Conservation (phyloP, 2,329 filamentous ascomycete species). For the Pseudogymnoascus pannorum region DNA sequence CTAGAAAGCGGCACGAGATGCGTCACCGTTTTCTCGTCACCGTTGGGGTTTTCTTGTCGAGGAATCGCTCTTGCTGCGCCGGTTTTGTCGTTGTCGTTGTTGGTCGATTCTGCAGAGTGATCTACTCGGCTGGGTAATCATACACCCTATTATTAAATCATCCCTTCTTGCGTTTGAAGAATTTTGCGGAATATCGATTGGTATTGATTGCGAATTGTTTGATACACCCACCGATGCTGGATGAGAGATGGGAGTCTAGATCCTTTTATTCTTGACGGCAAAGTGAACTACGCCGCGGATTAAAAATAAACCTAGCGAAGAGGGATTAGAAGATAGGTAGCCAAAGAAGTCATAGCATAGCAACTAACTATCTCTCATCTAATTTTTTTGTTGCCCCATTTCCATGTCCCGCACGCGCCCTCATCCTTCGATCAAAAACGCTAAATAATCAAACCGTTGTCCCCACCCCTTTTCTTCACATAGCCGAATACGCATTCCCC, state of each 20-base stretch:
- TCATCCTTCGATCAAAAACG: background rate
- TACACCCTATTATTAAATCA: no score
- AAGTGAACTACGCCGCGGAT: no score
- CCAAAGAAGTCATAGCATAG: background rate
- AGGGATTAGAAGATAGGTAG: background rate
- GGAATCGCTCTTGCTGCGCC: background rate
- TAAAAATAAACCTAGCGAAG: background rate
- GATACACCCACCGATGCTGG: no score
- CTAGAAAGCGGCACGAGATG: no score
- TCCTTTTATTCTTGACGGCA: no score
- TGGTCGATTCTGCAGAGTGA: no score
- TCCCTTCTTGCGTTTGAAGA: no score
- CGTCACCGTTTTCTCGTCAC: background rate
- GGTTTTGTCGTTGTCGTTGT: background rate
- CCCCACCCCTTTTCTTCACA: background rate
- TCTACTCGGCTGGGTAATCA: no score
- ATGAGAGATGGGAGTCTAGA: no score
- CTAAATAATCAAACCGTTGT: background rate
- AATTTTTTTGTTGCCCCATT: background rate
- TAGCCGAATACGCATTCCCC: constrained; percentile 47
- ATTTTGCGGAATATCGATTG: no score
- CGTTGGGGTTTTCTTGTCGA: background rate
- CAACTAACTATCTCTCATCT: background rate
- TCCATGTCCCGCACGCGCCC: background rate
- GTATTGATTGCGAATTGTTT: no score